A percentile compares a stretch with the other conserved stretches of the same genome.
phyloP scores from a whole-genome alignment of 1,284 basidiomycete genomes.

The Trametes polyzona region DNA sequence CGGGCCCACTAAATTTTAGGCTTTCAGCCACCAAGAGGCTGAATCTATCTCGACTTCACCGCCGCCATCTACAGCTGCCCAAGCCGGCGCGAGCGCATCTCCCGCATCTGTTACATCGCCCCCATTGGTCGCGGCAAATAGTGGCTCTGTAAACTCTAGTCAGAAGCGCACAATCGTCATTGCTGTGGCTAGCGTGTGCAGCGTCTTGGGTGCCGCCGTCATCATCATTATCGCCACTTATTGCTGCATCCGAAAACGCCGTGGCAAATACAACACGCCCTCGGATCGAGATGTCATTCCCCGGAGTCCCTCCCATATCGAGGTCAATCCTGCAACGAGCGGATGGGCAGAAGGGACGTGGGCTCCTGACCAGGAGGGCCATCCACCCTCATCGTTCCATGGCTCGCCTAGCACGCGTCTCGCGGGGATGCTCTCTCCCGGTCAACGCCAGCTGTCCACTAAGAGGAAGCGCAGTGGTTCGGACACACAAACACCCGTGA shows the following conservation, averaged over 20 bases:
- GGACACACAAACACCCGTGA: background rate
- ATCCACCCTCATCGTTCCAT: background rate
- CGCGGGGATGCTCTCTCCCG: background rate
- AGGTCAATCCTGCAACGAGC: constrained; percentile 25
- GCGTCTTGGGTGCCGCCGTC: constrained; percentile 11
- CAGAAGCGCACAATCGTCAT: constrained; percentile 25
- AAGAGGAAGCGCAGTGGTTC: constrained; percentile 17
- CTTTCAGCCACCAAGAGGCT: constrained; percentile 13
- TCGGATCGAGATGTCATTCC: constrained; percentile 10
- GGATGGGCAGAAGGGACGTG: constrained; percentile 29
- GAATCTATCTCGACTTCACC: background rate
- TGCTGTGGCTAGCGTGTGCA: constrained; percentile 17
- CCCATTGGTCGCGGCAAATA: background rate
- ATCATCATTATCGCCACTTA: constrained; percentile 9
- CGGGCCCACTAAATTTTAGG: background rate
- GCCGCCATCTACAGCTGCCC: background rate
- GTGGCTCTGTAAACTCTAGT: constrained; percentile 5
- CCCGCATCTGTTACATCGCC: background rate
- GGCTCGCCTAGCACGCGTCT: background rate
- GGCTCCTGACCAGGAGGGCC: constrained; percentile 9
- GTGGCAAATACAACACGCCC: constrained; percentile 10
- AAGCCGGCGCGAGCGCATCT: background rate
- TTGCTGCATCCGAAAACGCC: constrained; percentile 15
- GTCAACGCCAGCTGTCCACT: constrained; percentile 10
- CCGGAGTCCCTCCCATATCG: constrained; percentile 15